phyloP scores from a whole-genome alignment of 1,284 basidiomycete genomes.

The Trametes versicolor region DNA sequence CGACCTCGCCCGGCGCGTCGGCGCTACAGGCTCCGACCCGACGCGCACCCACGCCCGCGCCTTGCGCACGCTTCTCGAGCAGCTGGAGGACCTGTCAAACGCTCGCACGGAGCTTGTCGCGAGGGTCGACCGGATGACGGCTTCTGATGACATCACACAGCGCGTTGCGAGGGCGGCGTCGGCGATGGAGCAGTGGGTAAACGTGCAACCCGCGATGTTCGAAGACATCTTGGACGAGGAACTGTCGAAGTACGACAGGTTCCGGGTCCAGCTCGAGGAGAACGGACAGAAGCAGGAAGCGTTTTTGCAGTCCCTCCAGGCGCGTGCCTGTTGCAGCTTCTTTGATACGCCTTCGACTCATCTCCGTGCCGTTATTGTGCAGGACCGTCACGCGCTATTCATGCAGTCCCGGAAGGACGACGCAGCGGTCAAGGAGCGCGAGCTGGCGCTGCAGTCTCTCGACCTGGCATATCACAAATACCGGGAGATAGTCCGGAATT shows the following conservation, averaged over 20 bases:
- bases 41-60: conserved; percentile 75
- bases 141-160: conserved; percentile 81
- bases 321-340: neutral
- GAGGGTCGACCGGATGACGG: conserved; percentile 71
- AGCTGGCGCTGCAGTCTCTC: conserved; percentile 87
- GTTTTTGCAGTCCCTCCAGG: conserved; percentile 76
- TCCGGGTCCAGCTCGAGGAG: conserved; percentile 70
- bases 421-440: conserved; percentile 82
- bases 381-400: conserved; percentile 84
- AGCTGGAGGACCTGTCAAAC: conserved; percentile 78
- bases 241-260: conserved; percentile 84
- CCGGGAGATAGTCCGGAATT: conserved; percentile 84
- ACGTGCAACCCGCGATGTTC: conserved; percentile 87
- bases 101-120: conserved; percentile 70
- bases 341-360: neutral
- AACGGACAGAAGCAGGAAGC: conserved; percentile 70
- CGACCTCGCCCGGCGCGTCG: conserved; percentile 45
- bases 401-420: conserved; percentile 85
- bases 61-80: conserved; percentile 83
- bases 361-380: conserved; percentile 12
- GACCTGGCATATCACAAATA: conserved; percentile 92
- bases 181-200: conserved; percentile 70
- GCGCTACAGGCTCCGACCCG: conserved; percentile 39
- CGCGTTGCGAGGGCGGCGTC: conserved; percentile 76
- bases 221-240: conserved; percentile 85